These are phyloP conservation scores for Peniophora sp. DNA, from an alignment of 1,284 basidiomycete genomes.

Conservation along the genomic window DNA sequence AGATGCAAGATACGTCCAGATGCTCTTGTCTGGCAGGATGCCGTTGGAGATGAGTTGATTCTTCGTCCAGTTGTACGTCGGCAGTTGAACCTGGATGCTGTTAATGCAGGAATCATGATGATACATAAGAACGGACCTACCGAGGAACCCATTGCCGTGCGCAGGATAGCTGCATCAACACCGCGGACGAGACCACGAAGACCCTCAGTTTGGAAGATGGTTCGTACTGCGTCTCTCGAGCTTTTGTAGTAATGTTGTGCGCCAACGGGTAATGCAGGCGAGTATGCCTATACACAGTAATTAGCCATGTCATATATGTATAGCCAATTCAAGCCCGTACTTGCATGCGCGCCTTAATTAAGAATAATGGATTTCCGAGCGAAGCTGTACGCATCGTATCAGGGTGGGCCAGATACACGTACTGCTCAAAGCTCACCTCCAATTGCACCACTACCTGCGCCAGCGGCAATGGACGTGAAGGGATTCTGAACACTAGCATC, in stretches of 20 bases:
- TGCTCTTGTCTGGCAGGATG: conserved; percentile 63
- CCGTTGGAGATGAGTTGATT: conserved; percentile 61
- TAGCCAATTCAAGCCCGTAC: conserved; percentile 29
- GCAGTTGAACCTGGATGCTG: conserved; percentile 75
- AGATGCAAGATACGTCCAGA: conserved; percentile 84
- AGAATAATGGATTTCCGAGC: conserved; percentile 90
- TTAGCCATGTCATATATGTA: not conserved
- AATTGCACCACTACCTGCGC: conserved; percentile 83
- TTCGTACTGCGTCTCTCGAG: conserved; percentile 73
- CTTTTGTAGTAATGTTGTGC: conserved; percentile 88
- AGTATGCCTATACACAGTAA: conserved; percentile 62
- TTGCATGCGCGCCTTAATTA: conserved; percentile 97
- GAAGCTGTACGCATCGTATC: conserved; percentile 45
- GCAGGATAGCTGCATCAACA: conserved; percentile 87
- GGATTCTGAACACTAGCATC: conserved; percentile 59
- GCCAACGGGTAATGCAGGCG: conserved; percentile 88
- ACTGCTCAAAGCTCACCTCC: conserved; percentile 55
- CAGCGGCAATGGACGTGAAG: conserved; percentile 74
- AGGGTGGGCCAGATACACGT: not conserved
- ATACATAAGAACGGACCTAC: no score
- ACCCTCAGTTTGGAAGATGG: conserved; percentile 76
- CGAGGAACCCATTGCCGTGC: conserved; percentile 91
- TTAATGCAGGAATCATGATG: not conserved
- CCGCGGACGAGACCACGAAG: conserved; percentile 80
- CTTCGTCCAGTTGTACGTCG: conserved; percentile 93